Base-by-base conservation (phyloP, 1,284 basidiomycete species). In the Apiotrichum siamense region DNA sequence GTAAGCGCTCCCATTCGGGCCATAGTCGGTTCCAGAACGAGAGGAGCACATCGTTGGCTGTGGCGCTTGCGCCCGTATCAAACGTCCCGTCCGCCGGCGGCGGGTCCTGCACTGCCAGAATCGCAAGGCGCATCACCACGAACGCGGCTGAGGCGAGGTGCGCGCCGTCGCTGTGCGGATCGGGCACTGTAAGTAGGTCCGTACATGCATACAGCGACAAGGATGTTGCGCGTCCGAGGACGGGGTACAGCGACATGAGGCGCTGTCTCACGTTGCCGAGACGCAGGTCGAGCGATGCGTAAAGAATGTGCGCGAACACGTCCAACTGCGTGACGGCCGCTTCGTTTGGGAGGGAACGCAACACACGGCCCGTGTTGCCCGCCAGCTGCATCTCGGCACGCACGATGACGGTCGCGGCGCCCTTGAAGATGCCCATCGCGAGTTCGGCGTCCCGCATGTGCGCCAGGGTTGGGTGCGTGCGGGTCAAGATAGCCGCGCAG, bases 1-100 rank as follows among this genome's bases (percentile, higher is more conserved):
- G 42, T 2, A 70, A 49, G 12, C 68, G 50, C 27, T 57, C 55
- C 65, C 64, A 68, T 43, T 72, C 68, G 1, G 70, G 65, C 65
- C 68, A 67, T n/a, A 68, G 57, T 21, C 65, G 55, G 20, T 42
- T 51, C 67, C 66, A 70, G 17, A 68, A 60, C 0, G 44, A 45
- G 23, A 56, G 54, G 27, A 66, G 49, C 35, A 45, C 59, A 25
- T 61, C 60, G 7, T 52, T 18, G 4, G 50, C 40, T 9, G 25
- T 23, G 23, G 27, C 25, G n/a, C 21, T 13, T 11, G 44, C 44
- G n/a, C n/a, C n/a, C 43, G 12, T 40, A 44, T n/a, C 23, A 35
- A 37, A 40, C 32, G 35, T 40, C 23, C 13, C 24, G 3, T 45
- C 44, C 17, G 26, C 18, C 20, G 44, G 44, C 0, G 44, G 29